Percentiles rank a stretch among this genome's conserved stretches.
These are phyloP conservation scores for Byssothecium circinans DNA, from an alignment of 2,329 filamentous ascomycete species.

Conservation along the genomic window DNA sequence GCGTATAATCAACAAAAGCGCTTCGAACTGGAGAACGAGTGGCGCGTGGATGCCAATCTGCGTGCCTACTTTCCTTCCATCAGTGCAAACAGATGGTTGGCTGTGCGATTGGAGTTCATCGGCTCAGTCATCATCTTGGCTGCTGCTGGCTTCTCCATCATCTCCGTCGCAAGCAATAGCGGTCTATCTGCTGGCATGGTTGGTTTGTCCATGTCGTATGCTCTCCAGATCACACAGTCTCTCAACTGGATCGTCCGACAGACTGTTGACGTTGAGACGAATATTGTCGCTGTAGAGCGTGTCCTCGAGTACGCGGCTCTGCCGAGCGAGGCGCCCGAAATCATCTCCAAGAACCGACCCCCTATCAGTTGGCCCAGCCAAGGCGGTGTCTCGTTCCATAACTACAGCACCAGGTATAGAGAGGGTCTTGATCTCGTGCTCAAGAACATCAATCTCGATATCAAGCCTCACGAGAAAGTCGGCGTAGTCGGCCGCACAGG, in stretches of 20 bases:
- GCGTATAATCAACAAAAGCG: slow-evolving; percentile 87
- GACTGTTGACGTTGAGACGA: slow-evolving; percentile 99
- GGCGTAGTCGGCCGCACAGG: slow-evolving; percentile 95
- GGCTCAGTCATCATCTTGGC: slow-evolving; percentile 91
- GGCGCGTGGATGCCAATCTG: slow-evolving; percentile 92
- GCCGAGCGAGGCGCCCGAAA: slow-evolving; percentile 91
- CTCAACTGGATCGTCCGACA: slow-evolving; percentile 99
- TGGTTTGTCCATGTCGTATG: slow-evolving; percentile 95
- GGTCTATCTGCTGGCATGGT: slow-evolving; percentile 72
- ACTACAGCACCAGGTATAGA: slow-evolving; percentile 93
- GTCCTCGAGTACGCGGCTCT: slow-evolving; percentile 92
- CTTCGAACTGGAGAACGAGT: slow-evolving; percentile 93
- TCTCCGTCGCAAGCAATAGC: slow-evolving; percentile 72
- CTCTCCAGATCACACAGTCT: slow-evolving; percentile 92
- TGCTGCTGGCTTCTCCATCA: slow-evolving; percentile 78
- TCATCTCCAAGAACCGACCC: slow-evolving; percentile 83
- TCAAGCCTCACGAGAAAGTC: slow-evolving; percentile 97
- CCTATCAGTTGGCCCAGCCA: slow-evolving; percentile 88
- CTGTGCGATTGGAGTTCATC: slow-evolving; percentile 91
- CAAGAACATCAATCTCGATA: slow-evolving; percentile 87
- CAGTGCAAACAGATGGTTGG: slow-evolving; percentile 87
- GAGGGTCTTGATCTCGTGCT: slow-evolving; percentile 87
- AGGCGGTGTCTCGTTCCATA: slow-evolving; percentile 85
- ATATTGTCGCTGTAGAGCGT: slow-evolving; percentile 97
- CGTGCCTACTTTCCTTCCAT: slow-evolving; percentile 95